Evolutionary conservation across 2,329 filamentous ascomycete species (phyloP), one percentile per base, ranked within the genome.

Genomic region (Stachybotrys chlorohalonatus): DNA sequence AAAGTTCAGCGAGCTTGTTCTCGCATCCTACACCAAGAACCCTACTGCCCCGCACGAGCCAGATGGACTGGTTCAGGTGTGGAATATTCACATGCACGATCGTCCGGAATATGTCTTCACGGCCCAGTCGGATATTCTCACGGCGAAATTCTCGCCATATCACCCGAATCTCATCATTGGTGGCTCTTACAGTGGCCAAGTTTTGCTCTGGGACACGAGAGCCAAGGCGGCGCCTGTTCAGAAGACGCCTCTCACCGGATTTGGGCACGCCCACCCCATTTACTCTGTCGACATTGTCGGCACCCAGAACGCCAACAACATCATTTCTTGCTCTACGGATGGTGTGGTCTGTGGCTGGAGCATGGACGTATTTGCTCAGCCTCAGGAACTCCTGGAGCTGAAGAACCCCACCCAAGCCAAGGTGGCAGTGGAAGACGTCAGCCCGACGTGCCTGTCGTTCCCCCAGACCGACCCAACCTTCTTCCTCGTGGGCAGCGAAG

Each of bases 251-350:
- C 79, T 99, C 46, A 97, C 93, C 6, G 93, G 94, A 52, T 92
- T 90, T 13, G 92, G 94, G 13, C 94, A 99, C 70, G 95, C 94
- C 7, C 94, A 99, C 66, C 94, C 94, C 0, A 89, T 99, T 59
- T 99, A 99, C 75, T 91, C 88, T 46, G 84, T 99, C 55, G 89
- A 94, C 58, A 95, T 99, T 54, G 90, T 99, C 52, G 94, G 94
- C 59, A 99, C 95, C 1, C 94, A 97, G 67, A 99, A 99, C 69
- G 94, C 94, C 56, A 96, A 96, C 75, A 99, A 97, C 70, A 96
- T 99, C 68, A 89, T 99, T 63, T 96, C 92, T 39, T 93, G 90
- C 68, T 96, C 91, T 1, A 99, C 94, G 1, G 94, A 99, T 66
- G 94, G 94, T 54, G 90, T 95, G 9, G 90, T 97, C 47, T 99